A percentile compares a stretch with the other conserved stretches of the same genome.
These are phyloP conservation scores for Podaxis sp. DNA, from an alignment of 768 basidiomycete species.

Conservation along the genomic window DNA sequence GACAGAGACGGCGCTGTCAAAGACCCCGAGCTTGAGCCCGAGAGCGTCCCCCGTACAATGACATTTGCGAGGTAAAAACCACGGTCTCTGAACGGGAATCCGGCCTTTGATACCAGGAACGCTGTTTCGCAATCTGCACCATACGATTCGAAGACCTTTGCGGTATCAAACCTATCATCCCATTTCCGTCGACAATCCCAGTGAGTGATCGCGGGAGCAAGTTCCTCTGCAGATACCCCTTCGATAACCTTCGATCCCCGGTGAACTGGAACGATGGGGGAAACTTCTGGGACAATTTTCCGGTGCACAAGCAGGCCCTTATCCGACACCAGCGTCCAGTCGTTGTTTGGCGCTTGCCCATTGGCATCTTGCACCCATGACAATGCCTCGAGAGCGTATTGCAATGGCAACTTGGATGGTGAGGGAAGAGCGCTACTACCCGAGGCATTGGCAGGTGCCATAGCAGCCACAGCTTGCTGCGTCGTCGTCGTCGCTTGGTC, in stretches of 20 bases:
- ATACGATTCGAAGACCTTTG: conserved; percentile 69
- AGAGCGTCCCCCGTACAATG: conserved; percentile 55
- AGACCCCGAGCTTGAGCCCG: conserved; percentile 16
- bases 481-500: conserved; percentile 74
- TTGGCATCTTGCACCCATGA: conserved; percentile 70
- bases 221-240: conserved; percentile 90
- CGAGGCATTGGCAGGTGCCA: conserved; percentile 53
- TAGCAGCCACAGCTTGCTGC: conserved; percentile 76
- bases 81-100: conserved; percentile 89
- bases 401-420: conserved; percentile 67
- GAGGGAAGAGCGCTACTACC: conserved; percentile 45
- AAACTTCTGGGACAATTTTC: conserved; percentile 75
- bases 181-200: conserved; percentile 74
- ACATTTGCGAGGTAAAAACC: conserved; percentile 83
- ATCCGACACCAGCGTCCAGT: conserved; percentile 78
- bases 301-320: conserved; percentile 77
- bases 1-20: conserved; percentile 26
- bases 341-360: conserved; percentile 33
- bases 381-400: conserved; percentile 80
- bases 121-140: conserved; percentile 72
- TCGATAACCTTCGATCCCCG: conserved; percentile 91
- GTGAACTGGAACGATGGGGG: conserved; percentile 79
- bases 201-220: conserved; percentile 70
- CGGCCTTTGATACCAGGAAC: conserved; percentile 72
- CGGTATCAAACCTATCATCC: conserved; percentile 86